phyloP scores from a whole-genome alignment of 805 yeast species.

The Schwanniomyces sp. region DNA sequence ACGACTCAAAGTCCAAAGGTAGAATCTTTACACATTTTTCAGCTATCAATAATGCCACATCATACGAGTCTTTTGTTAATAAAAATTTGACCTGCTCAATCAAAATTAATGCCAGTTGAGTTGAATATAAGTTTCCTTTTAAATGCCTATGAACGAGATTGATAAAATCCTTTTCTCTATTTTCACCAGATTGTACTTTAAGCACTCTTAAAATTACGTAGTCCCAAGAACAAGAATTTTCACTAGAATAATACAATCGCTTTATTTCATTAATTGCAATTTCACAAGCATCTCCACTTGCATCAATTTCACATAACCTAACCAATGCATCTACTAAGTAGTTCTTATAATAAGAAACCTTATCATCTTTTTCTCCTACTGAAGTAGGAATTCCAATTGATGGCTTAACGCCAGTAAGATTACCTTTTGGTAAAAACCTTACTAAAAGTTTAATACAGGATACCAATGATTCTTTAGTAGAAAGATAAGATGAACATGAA shows the following conservation, averaged over 20 bases:
- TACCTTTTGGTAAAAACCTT: slow-evolving; percentile 47
- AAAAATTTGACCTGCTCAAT: slow-evolving; percentile 66
- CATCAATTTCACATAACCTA: slow-evolving; percentile 42
- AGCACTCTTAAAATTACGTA: slow-evolving; percentile 21
- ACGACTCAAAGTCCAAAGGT: slow-evolving; percentile 75
- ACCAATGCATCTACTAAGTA: slow-evolving; percentile 52
- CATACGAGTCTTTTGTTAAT: slow-evolving; percentile 50
- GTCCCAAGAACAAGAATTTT: slow-evolving; percentile 19
- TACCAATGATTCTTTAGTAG: slow-evolving; percentile 12
- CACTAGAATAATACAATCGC: slow-evolving; percentile 2
- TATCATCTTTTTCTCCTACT: slow-evolving; percentile 20
- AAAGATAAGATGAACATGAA: slow-evolving; percentile 42
- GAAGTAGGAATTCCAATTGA: slow-evolving; percentile 29
- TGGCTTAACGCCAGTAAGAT: slow-evolving; percentile 41
- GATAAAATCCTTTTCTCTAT: slow-evolving; percentile 22
- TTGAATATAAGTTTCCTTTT: slow-evolving; percentile 11
- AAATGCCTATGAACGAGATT: slow-evolving; percentile 20
- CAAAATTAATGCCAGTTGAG: slow-evolving; percentile 60
- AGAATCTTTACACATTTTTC: slow-evolving; percentile 59
- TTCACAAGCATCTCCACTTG: slow-evolving; percentile 24
- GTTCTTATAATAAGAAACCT: slow-evolving; percentile 44
- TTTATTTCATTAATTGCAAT: slow-evolving; percentile 39
- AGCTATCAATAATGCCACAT: slow-evolving; percentile 60
- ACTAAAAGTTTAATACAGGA: slow-evolving; percentile 39
- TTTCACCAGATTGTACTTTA: slow-evolving; percentile 20